Percentiles rank a stretch among this genome's conserved stretches.
Conservation (phyloP, 306 rosid species). For the Gastrolobium bilobum region DNA sequence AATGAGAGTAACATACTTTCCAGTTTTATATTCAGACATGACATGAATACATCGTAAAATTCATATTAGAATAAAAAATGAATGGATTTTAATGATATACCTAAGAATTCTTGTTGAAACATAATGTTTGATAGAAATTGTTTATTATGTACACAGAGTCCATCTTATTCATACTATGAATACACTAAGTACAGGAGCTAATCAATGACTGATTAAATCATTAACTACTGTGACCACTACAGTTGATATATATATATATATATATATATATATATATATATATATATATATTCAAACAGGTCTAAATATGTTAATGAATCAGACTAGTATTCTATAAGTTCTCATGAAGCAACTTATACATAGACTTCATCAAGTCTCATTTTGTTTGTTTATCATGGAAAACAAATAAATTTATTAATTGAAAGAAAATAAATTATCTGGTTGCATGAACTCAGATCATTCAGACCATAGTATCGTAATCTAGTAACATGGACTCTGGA, state of each 20-base stretch:
- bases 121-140: conserved; percentile 8
- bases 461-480: not conserved
- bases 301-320: not conserved
- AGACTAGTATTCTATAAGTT: not conserved
- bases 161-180: not conserved
- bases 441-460: not conserved
- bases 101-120: conserved; percentile 1
- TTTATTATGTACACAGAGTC: not conserved
- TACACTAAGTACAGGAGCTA: not conserved
- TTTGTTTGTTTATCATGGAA: not conserved
- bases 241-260: too few relatives aligned
- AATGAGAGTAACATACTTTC: not conserved
- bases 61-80: not conserved
- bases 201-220: not conserved
- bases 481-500: not conserved
- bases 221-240: not conserved
- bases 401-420: not conserved
- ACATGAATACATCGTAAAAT: not conserved
- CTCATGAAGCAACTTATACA: not conserved
- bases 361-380: not conserved
- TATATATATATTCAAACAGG: not conserved
- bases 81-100: not conserved
- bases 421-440: not conserved
- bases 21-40: not conserved
- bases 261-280: too few relatives aligned